Conservation (phyloP, 2,329 filamentous ascomycete species). For the Aureobasidium sp. region DNA sequence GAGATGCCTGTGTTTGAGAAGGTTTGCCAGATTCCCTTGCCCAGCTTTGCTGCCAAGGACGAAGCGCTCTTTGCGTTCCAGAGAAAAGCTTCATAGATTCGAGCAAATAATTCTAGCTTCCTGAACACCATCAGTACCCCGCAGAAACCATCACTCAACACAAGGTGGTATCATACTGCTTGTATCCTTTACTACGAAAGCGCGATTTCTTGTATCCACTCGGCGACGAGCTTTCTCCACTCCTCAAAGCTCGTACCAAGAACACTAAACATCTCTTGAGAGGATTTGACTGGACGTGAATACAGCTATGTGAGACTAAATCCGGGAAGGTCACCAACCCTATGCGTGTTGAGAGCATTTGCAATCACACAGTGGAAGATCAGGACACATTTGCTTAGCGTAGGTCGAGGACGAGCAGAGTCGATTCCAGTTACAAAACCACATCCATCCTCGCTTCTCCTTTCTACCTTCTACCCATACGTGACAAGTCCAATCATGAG, state of each 20-base stretch:
- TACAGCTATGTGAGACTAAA: not conserved
- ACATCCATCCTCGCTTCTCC: not conserved
- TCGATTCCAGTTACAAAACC: not conserved
- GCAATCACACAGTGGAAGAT: not conserved
- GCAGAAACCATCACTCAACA: not conserved
- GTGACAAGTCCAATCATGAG: not conserved
- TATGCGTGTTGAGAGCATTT: not conserved
- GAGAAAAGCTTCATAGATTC: conserved; percentile 18
- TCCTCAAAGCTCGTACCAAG: not conserved
- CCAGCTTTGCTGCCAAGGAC: conserved; percentile 69
- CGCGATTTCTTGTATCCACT: not conserved
- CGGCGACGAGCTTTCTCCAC: not conserved
- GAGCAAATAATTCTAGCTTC: not conserved
- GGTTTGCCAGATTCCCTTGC: conserved; percentile 56
- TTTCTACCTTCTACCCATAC: not conserved
- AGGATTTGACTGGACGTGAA: not conserved
- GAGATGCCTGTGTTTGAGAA: conserved; percentile 50
- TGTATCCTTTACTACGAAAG: not conserved
- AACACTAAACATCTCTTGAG: not conserved
- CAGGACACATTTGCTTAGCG: not conserved
- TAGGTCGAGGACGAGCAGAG: not conserved
- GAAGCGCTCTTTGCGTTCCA: conserved; percentile 62
- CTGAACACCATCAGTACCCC: not conserved
- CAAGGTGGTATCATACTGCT: not conserved
- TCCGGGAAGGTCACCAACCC: not conserved